Conservation (phyloP, 202 grass and related monocot genomes). For the Musa balbisiana region DNA sequence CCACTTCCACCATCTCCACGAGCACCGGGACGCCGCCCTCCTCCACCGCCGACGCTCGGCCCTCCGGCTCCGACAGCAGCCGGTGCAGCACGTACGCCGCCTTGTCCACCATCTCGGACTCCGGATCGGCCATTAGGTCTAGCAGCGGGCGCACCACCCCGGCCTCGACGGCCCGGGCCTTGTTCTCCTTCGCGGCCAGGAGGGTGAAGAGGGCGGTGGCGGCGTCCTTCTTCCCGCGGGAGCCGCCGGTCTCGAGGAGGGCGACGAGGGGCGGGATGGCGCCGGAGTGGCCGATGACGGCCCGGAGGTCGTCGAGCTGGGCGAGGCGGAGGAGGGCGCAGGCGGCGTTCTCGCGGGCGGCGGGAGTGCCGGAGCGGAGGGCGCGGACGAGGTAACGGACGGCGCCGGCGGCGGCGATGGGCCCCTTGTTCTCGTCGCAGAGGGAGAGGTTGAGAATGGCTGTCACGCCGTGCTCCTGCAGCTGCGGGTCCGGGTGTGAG, state of each 20-base stretch:
- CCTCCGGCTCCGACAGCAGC: not conserved
- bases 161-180: not conserved
- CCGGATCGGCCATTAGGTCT: constrained; percentile 1
- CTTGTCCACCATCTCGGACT: constrained; percentile 8
- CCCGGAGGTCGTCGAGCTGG: not conserved
- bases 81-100: constrained; percentile 4
- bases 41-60: not conserved
- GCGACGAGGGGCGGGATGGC: constrained; percentile 6
- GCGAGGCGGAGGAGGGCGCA: constrained; percentile 10
- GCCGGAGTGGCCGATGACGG: not conserved
- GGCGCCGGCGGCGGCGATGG: not conserved
- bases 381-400: not conserved
- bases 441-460: constrained; percentile 11
- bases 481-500: not conserved
- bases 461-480: constrained; percentile 8
- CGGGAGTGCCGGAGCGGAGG: constrained; percentile 3
- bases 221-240: not conserved
- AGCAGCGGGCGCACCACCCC: not conserved
- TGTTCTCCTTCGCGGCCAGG: constrained; percentile 1
- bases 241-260: constrained; percentile 13
- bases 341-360: constrained; percentile 5
- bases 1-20: constrained; percentile 2
- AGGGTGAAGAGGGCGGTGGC: constrained; percentile 6
- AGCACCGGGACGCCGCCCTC: not conserved
- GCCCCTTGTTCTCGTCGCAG: constrained; percentile 11